Base-by-base conservation (phyloP, 2,329 filamentous ascomycete genomes). In the Gnomoniopsis smithogilvyi region DNA sequence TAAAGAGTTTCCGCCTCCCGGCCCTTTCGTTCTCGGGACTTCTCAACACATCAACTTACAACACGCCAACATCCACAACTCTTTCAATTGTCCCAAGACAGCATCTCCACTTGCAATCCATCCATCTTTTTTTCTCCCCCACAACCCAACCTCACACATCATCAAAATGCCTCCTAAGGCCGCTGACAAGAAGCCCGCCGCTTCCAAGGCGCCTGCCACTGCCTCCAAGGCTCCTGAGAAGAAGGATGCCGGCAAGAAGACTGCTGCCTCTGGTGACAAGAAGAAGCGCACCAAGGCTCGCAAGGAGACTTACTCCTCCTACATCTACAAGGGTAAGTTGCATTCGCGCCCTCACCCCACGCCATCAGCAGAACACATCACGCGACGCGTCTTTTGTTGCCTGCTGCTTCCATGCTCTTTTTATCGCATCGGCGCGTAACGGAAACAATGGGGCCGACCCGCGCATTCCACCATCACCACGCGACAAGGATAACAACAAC, bases 221-320 rank as follows among this genome's bases (percentile, higher is more conserved):
- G 83, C 83, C 67, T 82, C 80, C 70, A 86, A 86, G 81, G 82
- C 82, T 65, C 83, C 82, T 60, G 93, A 97, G 88, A 97, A 97
- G 90, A 97, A 98, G 89, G 94, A 98, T 82, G 95, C 94, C 67
- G 95, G 94, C 84, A 99, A 99, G 91, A 99, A 98, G 90, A 98
- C 95, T 52, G 92, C 94, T 62, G 87, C 93, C 64, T 87, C 91
- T 74, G 95, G 95, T 66, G 95, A 98, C 72, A 98, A 98, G 92
- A 99, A 99, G 91, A 99, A 98, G 93, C 92, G 95, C 75, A 96
- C 92, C 83, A 99, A 99, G 93, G 91, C 93, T 68, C 89, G 95
- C 82, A 98, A 98, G 90, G 95, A 99, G 86, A 99, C 95, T n/a
- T 99, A 99, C 85, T 96, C 91, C 69, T 96, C 92, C 58, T 99